Evolutionary conservation across 768 basidiomycete species (phyloP), one percentile per base, ranked within the genome.

Genomic region (Daedaleopsis nitida): DNA sequence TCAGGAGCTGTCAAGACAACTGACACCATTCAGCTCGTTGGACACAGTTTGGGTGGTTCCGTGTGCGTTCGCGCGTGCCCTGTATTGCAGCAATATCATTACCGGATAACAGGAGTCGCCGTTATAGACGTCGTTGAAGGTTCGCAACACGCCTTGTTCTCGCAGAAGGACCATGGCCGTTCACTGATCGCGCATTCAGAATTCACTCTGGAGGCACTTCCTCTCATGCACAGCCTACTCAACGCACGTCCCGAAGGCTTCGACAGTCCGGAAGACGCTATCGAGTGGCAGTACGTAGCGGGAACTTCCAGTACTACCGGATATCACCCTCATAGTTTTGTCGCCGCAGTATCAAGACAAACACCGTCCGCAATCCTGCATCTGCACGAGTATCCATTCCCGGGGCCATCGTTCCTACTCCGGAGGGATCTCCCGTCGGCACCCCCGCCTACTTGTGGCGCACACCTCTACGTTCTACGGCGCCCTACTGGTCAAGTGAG

Each of bases 31-130:
- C 42, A 68, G 67, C 64, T 68, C 16, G 82, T 97, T 10, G 97
- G 97, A 0, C 97, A 99, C 71, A 96, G 93, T 60, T 96, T 99
- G 90, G 97, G 97, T 14, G 96, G 96, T 24, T 88, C 95, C 0
- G 95, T 97, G 4, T 83, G 92, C 21, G 85, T 90, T 9, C 84
- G 86, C 5, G 82, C 87, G 2, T 86, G 86, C 62, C 85, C 92
- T 1, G 70, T 75, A 17, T 78, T 99, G 2, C 82, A 91, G 56
- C 81, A 85, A 47, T 77, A 76, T 23, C 84, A 86, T 51, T 96
- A 92, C 66, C 81, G 80, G 14, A 78, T 98, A 3, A 81, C 84
- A 2, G 94, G 94, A 5, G 86, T 93, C 10, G 84, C 82, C 0
- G 94, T 96, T 1, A 59, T 68, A n/a, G 67, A 68, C 37, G 63